Evolutionary conservation across 805 yeast species (phyloP).

Genomic region (Starmerella bombicola): DNA sequence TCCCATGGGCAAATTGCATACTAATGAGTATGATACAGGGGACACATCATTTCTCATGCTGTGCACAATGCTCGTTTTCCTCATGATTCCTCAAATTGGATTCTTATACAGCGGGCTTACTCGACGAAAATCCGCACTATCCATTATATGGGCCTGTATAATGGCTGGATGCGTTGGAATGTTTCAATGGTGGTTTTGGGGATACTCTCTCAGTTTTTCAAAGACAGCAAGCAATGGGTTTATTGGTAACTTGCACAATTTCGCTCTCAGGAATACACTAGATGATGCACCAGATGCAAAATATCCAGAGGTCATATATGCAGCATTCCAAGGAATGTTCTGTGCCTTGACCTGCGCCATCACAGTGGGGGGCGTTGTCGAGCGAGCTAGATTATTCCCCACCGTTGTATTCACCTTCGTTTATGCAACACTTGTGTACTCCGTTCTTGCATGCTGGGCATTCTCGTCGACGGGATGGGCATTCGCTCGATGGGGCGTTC

Average conservation of each 20-base stretch:
- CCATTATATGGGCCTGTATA: slow-evolving; percentile 70
- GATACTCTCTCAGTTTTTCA: slow-evolving; percentile 84
- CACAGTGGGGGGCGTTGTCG: slow-evolving; percentile 84
- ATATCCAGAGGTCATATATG: slow-evolving; percentile 76
- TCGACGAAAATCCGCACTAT: slow-evolving; percentile 76
- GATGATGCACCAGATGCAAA: slow-evolving; percentile 34
- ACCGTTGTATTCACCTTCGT: slow-evolving; percentile 67
- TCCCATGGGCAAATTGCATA: slow-evolving; percentile 17
- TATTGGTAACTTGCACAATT: slow-evolving; percentile 73
- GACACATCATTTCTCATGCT: slow-evolving; percentile 30
- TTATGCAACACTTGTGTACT: slow-evolving; percentile 86
- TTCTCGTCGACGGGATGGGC: slow-evolving; percentile 97
- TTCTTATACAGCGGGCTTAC: slow-evolving; percentile 86
- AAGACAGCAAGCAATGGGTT: slow-evolving; percentile 66
- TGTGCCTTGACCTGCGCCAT: slow-evolving; percentile 85
- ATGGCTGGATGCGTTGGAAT: slow-evolving; percentile 61
- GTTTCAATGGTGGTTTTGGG: slow-evolving; percentile 97
- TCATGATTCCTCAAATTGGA: slow-evolving; percentile 93
- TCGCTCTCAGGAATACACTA: slow-evolving; percentile 67
- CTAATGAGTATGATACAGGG: slow-evolving; percentile 29
- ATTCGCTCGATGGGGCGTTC: slow-evolving; percentile 64
- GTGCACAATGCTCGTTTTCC: slow-evolving; percentile 48
- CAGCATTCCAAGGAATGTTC: slow-evolving; percentile 83
- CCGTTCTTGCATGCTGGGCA: slow-evolving; percentile 92
- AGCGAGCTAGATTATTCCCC: slow-evolving; percentile 81